Evolutionary conservation across 2,329 filamentous ascomycete species (phyloP).

Genomic region (Epichloe amarillans): DNA sequence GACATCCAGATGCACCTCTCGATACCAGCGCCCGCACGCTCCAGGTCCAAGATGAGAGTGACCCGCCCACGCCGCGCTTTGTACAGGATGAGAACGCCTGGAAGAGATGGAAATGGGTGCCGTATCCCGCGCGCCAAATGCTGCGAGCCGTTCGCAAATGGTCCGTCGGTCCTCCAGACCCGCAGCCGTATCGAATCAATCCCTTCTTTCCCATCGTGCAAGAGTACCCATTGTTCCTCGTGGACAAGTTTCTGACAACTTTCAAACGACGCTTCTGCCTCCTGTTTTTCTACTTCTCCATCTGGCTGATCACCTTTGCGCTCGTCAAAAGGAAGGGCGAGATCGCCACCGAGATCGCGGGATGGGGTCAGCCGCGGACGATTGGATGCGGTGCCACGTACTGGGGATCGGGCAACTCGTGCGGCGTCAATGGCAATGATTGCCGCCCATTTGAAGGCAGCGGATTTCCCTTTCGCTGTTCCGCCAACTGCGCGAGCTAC

Average conservation of each 20-base stretch:
- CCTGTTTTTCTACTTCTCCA: slow-evolving; percentile 44
- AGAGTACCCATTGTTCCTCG: slow-evolving; percentile 47
- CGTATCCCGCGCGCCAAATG: slow-evolving; percentile 38
- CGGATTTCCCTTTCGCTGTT: slow-evolving; percentile 61
- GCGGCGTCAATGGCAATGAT: slow-evolving; percentile 59
- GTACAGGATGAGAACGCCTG: slow-evolving; percentile 36
- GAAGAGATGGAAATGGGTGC: slow-evolving; percentile 45
- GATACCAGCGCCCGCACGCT: slow-evolving; percentile 21
- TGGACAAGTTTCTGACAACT: slow-evolving; percentile 50
- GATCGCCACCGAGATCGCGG: slow-evolving; percentile 45
- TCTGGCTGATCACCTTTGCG: slow-evolving; percentile 58
- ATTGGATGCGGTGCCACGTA: slow-evolving; percentile 57
- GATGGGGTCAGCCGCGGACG: slow-evolving; percentile 51
- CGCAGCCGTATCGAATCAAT: slow-evolving; percentile 34
- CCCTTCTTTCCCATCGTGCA: slow-evolving; percentile 55
- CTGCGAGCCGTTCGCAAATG: slow-evolving; percentile 31
- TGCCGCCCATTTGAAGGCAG: slow-evolving; percentile 63
- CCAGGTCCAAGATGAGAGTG: slow-evolving; percentile 30
- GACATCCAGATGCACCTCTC: slow-evolving; percentile 31
- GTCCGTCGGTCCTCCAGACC: slow-evolving; percentile 42
- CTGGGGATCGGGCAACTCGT: slow-evolving; percentile 58
- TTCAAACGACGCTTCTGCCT: slow-evolving; percentile 44
- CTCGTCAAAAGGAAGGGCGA: slow-evolving; percentile 54
- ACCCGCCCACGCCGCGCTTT: slow-evolving; percentile 43
- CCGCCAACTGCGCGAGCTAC: slow-evolving; percentile 55